Base-by-base conservation (phyloP, 163 green algal species). In the Prototheca stagnorum region DNA sequence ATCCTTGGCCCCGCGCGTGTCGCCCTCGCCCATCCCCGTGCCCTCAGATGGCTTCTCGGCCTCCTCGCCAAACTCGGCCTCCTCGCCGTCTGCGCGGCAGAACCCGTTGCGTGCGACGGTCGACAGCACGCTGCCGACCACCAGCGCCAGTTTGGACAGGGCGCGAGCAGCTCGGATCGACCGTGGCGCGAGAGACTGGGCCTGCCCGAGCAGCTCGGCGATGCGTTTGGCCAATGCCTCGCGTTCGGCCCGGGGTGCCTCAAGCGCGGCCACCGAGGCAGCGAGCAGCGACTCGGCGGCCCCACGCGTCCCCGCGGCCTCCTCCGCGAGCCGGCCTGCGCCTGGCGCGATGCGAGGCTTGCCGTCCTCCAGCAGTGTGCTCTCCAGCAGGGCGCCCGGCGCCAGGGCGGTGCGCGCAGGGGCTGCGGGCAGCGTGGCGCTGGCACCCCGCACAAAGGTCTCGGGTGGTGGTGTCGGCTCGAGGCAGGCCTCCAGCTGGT, bases 41-140 rank as follows among this genome's bases (percentile, higher is more conserved):
- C 62, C 68, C n/a, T n/a, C n/a, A n/a, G n/a, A n/a, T n/a, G n/a
- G n/a, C n/a, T n/a, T n/a, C n/a, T n/a, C n/a, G n/a, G n/a, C n/a
- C n/a, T n/a, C n/a, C n/a, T n/a, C n/a, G n/a, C n/a, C n/a, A n/a
- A n/a, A n/a, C n/a, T n/a, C n/a, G n/a, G 47, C 47, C 26, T 71
- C 58, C 26, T 62, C 57, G 11, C 47, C 68, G 25, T 71, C 57
- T 0, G 75, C 64, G 42, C 73, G 82, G 71, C 89, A 98, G 69
- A 91, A 98, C 28, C 89, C 89, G 45, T 95, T 74, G 35, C 67
- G 53, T 22, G 82, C 53, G 12, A 98, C 48, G 4, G 65, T 79
- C 3, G 61, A 64, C 49, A 95, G 77, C 26, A 96, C 52, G 12
- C 16, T 7, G 36, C 5, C 22, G 36, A 43, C 11, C 16, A 43